Evolutionary conservation across 1,284 basidiomycete species (phyloP).

Genomic region (Pseudozyma pruni): DNA sequence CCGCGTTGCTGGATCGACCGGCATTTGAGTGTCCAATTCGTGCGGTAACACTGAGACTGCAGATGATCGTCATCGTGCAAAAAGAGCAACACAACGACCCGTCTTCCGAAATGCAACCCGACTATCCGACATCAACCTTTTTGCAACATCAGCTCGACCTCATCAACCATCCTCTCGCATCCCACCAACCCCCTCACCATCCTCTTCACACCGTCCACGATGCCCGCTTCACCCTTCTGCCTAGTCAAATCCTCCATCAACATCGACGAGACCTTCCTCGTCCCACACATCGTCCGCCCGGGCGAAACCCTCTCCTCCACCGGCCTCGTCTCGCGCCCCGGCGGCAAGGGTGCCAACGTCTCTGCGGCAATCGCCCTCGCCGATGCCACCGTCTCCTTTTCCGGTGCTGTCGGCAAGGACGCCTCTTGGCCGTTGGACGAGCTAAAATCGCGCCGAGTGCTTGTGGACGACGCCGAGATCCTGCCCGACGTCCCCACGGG

Average conservation of each 20-base stretch:
- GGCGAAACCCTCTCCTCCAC: slow-evolving; percentile 64
- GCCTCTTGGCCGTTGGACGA: slow-evolving; percentile 62
- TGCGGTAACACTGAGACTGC: slow-evolving; percentile 4
- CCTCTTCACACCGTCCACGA: slow-evolving; percentile 2
- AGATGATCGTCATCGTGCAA: slow-evolving; percentile 22
- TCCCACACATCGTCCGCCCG: slow-evolving; percentile 60
- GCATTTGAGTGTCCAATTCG: slow-evolving; percentile 11
- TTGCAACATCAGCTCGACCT: too few relatives aligned
- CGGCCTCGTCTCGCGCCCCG: slow-evolving; percentile 51
- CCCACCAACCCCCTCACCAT: neutral
- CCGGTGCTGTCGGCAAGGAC: slow-evolving; percentile 61
- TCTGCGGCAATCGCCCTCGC: slow-evolving; percentile 60
- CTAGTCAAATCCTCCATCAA: slow-evolving; percentile 66
- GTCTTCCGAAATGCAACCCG: slow-evolving; percentile 7
- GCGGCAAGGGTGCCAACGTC: slow-evolving; percentile 67
- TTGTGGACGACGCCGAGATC: slow-evolving; percentile 39
- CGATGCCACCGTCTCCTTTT: slow-evolving; percentile 50
- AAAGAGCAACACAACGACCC: neutral
- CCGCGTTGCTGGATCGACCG: slow-evolving; percentile 2
- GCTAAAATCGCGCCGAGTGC: slow-evolving; percentile 53
- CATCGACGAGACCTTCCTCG: slow-evolving; percentile 65
- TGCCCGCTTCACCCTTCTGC: slow-evolving; percentile 56
- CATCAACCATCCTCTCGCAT: neutral
- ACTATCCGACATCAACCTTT: slow-evolving; percentile 11
- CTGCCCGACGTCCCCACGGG: slow-evolving; percentile 56